A percentile compares a stretch with the other conserved stretches of the same genome.
Evolutionary conservation across 305 asterid species (phyloP).

Genomic region (Fraxinus paxiana): DNA sequence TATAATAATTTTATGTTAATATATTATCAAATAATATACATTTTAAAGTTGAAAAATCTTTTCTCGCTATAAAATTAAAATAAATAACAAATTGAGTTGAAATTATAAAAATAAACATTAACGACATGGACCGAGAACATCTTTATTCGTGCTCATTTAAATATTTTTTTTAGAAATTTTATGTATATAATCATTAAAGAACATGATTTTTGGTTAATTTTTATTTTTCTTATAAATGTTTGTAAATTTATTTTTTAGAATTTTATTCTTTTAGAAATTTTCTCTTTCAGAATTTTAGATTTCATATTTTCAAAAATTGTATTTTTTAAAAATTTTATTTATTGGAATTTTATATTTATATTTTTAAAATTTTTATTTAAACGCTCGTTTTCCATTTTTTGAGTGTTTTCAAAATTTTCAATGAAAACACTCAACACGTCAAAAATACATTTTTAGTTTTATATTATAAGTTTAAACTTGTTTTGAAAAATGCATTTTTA

Average conservation of each 20-base stretch:
- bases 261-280: not conserved
- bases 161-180: no score
- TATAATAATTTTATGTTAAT: not conserved
- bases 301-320: not conserved
- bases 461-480: not conserved
- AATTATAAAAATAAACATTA: no score
- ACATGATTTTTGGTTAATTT: not conserved
- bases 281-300: not conserved
- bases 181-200: not conserved
- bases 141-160: not conserved
- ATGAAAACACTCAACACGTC: no score
- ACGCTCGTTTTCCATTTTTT: not conserved
- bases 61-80: not conserved
- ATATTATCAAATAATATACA: not conserved
- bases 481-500: no score
- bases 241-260: no score
- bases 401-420: not conserved
- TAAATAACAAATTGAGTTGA: no score
- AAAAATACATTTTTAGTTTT: no score
- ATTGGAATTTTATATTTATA: no score
- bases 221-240: no score
- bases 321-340: no score
- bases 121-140: not conserved
- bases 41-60: not conserved
- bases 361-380: no score